Base-by-base conservation (phyloP, 805 yeast genomes). In the Pachysolen tannophilus region DNA sequence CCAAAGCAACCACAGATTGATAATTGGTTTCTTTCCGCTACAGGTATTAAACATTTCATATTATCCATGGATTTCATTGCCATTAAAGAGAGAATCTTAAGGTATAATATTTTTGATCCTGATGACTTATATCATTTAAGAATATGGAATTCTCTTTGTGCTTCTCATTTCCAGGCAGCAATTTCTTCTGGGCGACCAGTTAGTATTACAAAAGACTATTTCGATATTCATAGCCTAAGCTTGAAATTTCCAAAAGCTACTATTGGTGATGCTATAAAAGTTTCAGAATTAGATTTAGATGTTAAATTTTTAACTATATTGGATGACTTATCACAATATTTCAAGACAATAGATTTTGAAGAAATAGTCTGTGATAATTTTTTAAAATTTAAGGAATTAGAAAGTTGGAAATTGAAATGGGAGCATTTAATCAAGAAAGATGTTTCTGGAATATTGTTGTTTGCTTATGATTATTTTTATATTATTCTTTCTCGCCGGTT, bases 261-360 rank as follows among this genome's bases (percentile, higher is more conserved):
- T 9, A 51, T 67, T 40, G 78, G 75, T 10, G 81, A 74, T 52
- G 69, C 69, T 14, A 69, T 73, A 19, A 72, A 72, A 38, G 63
- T 70, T 8, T 65, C 75, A 8, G 72, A 69, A 38, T 56, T 73
- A 1, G 67, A 69, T 32, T 45, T 73, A 15, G 62, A 59, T 25
- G 45, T 40, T 11, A 35, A 38, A 3, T 49, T 49, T 3, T 43
- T 53, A 30, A 38, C 45, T 6, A 29, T 56, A 5, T 40, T 49
- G 8, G 38, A 36, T 6, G 44, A 43, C 13, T 37, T 50, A 3
- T 30, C 41, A 3, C 21, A 37, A n/a, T 25, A 32, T 10, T 25
- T 30, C 13, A 19, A 17, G 21, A 15, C 32, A 10, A 18, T 29
- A 8, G 35, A 35, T 18, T 30, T 20, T 16, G 33, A 39, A 24